These are phyloP conservation scores for Fusarium haematococcum DNA, from an alignment of 2,329 filamentous ascomycete species.

Conservation along the genomic window DNA sequence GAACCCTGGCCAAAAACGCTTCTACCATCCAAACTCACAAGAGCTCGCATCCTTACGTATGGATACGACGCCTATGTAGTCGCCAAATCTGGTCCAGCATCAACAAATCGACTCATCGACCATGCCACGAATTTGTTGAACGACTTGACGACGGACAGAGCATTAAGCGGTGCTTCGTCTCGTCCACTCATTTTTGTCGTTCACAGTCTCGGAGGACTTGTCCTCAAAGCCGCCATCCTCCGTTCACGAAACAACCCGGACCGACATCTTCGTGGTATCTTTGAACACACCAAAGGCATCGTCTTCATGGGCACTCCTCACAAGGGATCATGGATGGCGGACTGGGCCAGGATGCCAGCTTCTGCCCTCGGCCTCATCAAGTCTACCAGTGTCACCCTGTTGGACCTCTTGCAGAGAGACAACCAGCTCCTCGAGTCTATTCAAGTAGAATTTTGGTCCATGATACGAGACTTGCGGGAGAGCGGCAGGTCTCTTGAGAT, in stretches of 20 bases:
- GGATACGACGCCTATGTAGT: conserved; percentile 54
- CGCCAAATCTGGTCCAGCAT: conserved; percentile 34
- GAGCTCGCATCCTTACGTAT: conserved; percentile 52
- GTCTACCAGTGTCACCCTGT: conserved; percentile 46
- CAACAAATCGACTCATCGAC: conserved; percentile 42
- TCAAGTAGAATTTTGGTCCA: conserved; percentile 41
- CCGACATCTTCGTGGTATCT: conserved; percentile 44
- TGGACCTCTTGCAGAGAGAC: conserved; percentile 45
- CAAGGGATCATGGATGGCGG: conserved; percentile 48
- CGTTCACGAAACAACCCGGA: conserved; percentile 48
- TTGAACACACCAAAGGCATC: conserved; percentile 45
- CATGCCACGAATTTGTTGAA: conserved; percentile 48
- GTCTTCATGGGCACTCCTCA: conserved; percentile 55
- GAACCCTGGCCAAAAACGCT: conserved; percentile 51
- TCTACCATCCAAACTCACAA: conserved; percentile 45
- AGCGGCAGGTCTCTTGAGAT: conserved; percentile 37
- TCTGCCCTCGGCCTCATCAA: conserved; percentile 46
- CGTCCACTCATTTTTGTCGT: conserved; percentile 50
- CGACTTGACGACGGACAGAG: conserved; percentile 43
- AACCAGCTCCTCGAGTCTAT: conserved; percentile 41
- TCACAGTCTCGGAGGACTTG: conserved; percentile 55
- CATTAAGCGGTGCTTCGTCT: conserved; percentile 20
- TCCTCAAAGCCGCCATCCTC: conserved; percentile 52
- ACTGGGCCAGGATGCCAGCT: conserved; percentile 49
- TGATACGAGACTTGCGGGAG: conserved; percentile 41